These are phyloP conservation scores for Lanmaoa rubissima DNA, from an alignment of 768 basidiomycete species.

Conservation along the genomic window DNA sequence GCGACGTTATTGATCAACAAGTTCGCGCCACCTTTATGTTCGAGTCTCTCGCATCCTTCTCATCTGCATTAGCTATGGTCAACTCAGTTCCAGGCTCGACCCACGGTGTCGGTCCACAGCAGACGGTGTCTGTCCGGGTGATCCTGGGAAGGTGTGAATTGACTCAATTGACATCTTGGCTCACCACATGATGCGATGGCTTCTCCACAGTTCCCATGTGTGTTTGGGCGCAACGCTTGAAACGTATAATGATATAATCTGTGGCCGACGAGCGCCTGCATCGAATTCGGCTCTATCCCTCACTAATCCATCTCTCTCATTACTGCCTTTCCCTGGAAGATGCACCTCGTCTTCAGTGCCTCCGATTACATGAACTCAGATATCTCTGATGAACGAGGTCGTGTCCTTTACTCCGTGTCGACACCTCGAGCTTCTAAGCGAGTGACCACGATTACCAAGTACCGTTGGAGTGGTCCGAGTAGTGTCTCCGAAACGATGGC, in stretches of 20 bases:
- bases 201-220: constrained; percentile 3
- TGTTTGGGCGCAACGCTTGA: background rate
- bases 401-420: constrained; percentile 20
- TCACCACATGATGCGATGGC: constrained; percentile 11
- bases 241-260: background rate
- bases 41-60: no score
- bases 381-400: constrained; percentile 20
- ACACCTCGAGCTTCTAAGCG: constrained; percentile 15
- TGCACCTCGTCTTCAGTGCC: constrained; percentile 23
- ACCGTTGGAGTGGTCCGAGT: constrained; percentile 19
- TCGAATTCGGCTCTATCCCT: background rate
- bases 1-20: background rate
- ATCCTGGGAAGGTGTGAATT: background rate
- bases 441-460: constrained; percentile 26
- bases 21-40: background rate
- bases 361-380: constrained; percentile 20
- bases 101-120: background rate
- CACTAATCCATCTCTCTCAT: background rate
- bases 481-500: constrained; percentile 29
- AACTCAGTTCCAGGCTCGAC: background rate
- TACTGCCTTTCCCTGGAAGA: background rate
- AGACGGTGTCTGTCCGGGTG: background rate
- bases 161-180: constrained; percentile 10
- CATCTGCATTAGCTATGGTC: background rate
- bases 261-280: background rate